Conservation (phyloP, 2,329 filamentous ascomycete genomes). For the Cladosporium phlei region DNA sequence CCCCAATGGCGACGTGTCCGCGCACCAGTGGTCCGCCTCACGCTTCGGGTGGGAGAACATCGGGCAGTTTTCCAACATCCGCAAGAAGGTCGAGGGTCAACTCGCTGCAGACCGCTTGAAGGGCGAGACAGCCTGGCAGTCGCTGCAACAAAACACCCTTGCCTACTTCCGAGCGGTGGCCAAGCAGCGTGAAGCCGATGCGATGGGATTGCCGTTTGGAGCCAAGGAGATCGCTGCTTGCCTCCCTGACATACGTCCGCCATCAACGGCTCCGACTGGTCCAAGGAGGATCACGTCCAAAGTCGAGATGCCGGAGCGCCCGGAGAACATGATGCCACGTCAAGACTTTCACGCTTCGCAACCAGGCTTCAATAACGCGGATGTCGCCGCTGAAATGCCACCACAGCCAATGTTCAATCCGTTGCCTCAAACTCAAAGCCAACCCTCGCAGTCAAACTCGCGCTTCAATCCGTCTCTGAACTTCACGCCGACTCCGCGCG, state of each 20-base stretch:
- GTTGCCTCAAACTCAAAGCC: neutral
- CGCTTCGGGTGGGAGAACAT: constrained; percentile 43
- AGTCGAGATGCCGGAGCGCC: constrained; percentile 13
- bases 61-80: constrained; percentile 39
- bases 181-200: constrained; percentile 34
- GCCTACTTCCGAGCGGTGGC: constrained; percentile 41
- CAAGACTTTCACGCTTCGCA: neutral
- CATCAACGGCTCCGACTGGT: constrained; percentile 12
- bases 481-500: neutral
- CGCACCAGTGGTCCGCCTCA: constrained; percentile 42
- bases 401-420: neutral
- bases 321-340: neutral
- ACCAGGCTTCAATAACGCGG: neutral
- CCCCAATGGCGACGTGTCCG: constrained; percentile 44
- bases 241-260: constrained; percentile 23
- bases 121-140: constrained; percentile 31
- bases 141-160: constrained; percentile 34
- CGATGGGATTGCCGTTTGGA: constrained; percentile 28
- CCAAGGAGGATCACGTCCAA: constrained; percentile 7
- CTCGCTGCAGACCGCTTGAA: constrained; percentile 39
- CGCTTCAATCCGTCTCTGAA: constrained; percentile 4
- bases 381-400: neutral
- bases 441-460: neutral
- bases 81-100: constrained; percentile 41
- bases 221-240: constrained; percentile 28